Evolutionary conservation across 345 rosid species (phyloP).

Genomic region (Eucalyptus pauciflora): DNA sequence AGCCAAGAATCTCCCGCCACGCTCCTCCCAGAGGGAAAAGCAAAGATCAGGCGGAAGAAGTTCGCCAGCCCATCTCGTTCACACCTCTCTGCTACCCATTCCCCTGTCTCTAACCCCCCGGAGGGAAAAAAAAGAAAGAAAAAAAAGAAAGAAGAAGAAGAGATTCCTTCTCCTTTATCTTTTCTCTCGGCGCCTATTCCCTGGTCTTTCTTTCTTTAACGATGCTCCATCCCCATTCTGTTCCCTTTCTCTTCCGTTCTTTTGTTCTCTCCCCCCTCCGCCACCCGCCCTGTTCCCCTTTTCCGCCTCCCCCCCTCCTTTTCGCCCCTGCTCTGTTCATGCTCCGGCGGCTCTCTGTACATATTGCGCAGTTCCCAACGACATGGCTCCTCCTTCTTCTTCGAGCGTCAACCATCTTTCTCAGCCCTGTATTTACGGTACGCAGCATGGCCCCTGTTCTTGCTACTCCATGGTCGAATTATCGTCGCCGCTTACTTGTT

Average conservation of each 20-base stretch:
- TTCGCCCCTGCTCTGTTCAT: not conserved
- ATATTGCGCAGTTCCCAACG: not conserved
- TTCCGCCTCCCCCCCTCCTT: not conserved
- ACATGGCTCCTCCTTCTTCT: constrained; percentile 54
- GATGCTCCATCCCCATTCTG: not conserved
- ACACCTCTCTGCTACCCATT: not conserved
- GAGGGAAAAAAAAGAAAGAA: not conserved
- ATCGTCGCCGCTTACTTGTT: not conserved
- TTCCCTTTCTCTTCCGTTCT: not conserved
- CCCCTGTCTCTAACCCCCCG: not conserved
- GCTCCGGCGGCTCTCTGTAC: not conserved
- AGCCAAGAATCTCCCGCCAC: constrained; percentile 2
- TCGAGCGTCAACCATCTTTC: constrained; percentile 45
- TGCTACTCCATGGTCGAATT: not conserved
- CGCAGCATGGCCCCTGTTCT: not conserved
- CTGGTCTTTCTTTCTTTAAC: not conserved
- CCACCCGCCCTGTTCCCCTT: not conserved
- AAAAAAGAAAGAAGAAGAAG: not conserved
- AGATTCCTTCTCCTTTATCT: not conserved
- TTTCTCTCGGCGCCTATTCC: not conserved
- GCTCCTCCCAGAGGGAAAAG: not conserved
- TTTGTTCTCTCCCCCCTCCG: not conserved
- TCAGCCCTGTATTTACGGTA: constrained; percentile 79
- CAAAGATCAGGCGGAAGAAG: not conserved
- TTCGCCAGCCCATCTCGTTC: not conserved